These are phyloP conservation scores for Globisporangium alternatum DNA, from an alignment of 352 stramenopile genomes.

Conservation along the genomic window DNA sequence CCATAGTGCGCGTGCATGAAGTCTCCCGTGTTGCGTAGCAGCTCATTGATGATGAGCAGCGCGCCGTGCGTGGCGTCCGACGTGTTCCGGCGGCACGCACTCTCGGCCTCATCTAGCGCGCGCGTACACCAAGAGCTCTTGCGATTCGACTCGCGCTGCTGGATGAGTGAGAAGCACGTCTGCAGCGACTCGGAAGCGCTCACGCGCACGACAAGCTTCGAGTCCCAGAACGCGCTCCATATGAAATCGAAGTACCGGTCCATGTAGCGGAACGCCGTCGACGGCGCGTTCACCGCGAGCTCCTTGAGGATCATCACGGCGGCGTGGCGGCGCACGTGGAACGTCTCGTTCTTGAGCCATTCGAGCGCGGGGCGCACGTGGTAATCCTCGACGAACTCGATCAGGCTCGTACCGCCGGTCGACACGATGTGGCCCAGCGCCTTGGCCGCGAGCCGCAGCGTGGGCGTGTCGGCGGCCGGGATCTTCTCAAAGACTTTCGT, in stretches of 20 bases:
- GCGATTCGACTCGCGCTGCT: slow-evolving; percentile 85
- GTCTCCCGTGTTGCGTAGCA: slow-evolving; percentile 84
- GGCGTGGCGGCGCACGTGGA: slow-evolving; percentile 81
- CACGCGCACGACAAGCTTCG: slow-evolving; percentile 71
- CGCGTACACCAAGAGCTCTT: slow-evolving; percentile 82
- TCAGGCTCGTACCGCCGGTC: slow-evolving; percentile 79
- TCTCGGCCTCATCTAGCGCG: slow-evolving; percentile 74
- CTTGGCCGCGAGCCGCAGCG: slow-evolving; percentile 72
- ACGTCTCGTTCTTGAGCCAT: slow-evolving; percentile 89
- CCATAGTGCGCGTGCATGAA: slow-evolving; percentile 87
- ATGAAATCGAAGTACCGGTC: slow-evolving; percentile 90
- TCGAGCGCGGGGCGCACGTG: slow-evolving; percentile 84
- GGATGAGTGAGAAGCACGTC: slow-evolving; percentile 84
- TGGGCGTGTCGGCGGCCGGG: slow-evolving; percentile 62
- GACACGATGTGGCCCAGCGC: slow-evolving; percentile 87
- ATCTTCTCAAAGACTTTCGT: slow-evolving; percentile 89
- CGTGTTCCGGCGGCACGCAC: slow-evolving; percentile 67
- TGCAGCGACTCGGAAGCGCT: slow-evolving; percentile 82
- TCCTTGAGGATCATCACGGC: slow-evolving; percentile 88
- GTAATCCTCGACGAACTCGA: slow-evolving; percentile 89
- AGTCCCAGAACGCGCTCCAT: slow-evolving; percentile 88
- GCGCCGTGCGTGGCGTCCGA: slow-evolving; percentile 80
- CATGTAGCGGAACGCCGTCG: slow-evolving; percentile 85
- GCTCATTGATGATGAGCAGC: slow-evolving; percentile 82
- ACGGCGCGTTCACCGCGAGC: slow-evolving; percentile 81